A percentile compares a stretch with the other conserved stretches of the same genome.
Conservation (phyloP, 345 rosid species). For the Ceriops decandra region DNA sequence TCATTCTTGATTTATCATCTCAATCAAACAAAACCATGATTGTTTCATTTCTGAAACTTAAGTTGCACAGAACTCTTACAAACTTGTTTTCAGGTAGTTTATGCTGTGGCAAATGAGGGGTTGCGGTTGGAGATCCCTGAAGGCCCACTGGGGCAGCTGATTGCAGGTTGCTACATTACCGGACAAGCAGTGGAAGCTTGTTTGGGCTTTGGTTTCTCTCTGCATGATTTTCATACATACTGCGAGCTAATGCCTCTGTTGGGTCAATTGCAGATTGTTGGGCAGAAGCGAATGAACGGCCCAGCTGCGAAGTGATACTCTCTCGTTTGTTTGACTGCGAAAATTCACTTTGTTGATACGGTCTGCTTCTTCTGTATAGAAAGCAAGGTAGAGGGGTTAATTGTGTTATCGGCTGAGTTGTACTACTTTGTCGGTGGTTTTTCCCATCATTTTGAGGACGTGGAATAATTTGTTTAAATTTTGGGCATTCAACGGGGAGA, state of each 20-base stretch:
- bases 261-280: constrained; percentile 65
- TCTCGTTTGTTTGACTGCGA: constrained; percentile 86
- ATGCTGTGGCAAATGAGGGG: constrained; percentile 82
- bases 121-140: constrained; percentile 84
- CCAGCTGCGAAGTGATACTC: constrained; percentile 77
- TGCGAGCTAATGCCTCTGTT: too few species aligned
- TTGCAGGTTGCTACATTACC: constrained; percentile 56
- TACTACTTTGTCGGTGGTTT: constrained; percentile 20
- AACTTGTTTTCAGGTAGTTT: constrained; percentile 64
- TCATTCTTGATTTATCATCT: background rate
- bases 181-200: background rate
- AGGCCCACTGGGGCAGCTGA: constrained; percentile 81
- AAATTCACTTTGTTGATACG: constrained; percentile 52
- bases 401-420: constrained; percentile 36
- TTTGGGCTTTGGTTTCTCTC: background rate
- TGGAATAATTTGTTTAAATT: constrained; percentile 20
- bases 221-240: too few species aligned
- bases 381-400: constrained; percentile 45
- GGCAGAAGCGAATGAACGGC: constrained; percentile 81
- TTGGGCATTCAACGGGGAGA: constrained; percentile 10
- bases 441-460: constrained; percentile 19
- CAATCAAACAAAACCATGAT: too few species aligned
- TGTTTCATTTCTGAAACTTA: too few species aligned
- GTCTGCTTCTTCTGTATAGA: constrained; percentile 31
- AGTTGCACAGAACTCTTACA: background rate